Base-by-base conservation (phyloP, 345 rosid species). In the Salix viminalis region DNA sequence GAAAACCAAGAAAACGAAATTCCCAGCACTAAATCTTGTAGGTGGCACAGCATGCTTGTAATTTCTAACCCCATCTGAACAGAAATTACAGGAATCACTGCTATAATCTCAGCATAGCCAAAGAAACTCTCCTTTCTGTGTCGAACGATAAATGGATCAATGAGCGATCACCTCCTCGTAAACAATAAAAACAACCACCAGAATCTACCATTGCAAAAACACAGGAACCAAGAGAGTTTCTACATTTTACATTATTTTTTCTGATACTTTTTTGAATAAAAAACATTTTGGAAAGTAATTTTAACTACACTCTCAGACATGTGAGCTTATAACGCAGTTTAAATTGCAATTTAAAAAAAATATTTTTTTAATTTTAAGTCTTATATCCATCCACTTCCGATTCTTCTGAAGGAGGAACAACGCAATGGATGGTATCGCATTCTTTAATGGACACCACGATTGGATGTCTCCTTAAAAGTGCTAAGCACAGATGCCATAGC, bases 1-100 rank as follows among this genome's bases (percentile, higher is more conserved):
- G 61, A 24, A n/a, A 54, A 54, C 61, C 61, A 54, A 54, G 1
- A 54, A 54, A 54, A 30, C 21, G 24, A 54, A 21, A 54, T 54
- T 19, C 61, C 8, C 61, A 54, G 21, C 61, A 54, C 61, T 54
- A 7, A 54, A 54, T 54, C 61, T 21, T 54, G 61, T 21, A 7
- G 23, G 61, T 21, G 24, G 61, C 21, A 21, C 61, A 21, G 61
- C 61, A 54, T 54, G 26, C 61, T 54, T 21, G 61, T 21, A 54
- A 54, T 54, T 54, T 54, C 61, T 54, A 54, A 21, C 61, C 61
- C 61, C 24, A 21, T 23, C 21, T 41, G 54, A 73, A 80, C 65
- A 75, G 69, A 70, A 74, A 81, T 81, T 26, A 65, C 78, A 76
- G 44, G 42, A 76, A 81, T 62, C 73, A 34, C 82, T 28, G 73